Evolutionary conservation across 2,329 filamentous ascomycete genomes (phyloP).

Genomic region (Thermoascus crustaceus): DNA sequence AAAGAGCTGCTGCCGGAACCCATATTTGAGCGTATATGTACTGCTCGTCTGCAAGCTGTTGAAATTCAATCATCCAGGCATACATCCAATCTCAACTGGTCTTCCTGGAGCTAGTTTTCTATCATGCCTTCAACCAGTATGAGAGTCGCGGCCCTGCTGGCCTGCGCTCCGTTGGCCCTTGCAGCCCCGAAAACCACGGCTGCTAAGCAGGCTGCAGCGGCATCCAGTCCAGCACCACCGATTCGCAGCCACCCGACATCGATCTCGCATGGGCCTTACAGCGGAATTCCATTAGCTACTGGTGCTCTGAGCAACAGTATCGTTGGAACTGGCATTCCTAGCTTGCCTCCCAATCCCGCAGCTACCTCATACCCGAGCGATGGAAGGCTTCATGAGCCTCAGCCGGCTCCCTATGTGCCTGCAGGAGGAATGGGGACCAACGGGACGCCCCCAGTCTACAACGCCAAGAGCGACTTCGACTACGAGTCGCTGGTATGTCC

Average conservation of each 20-base stretch:
- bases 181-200: slow-evolving; percentile 11
- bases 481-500: slow-evolving; percentile 58
- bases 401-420: slow-evolving; percentile 66
- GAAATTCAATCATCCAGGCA: no score
- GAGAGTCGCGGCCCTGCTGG: slow-evolving; percentile 11
- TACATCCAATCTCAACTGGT: background rate
- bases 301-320: slow-evolving; percentile 52
- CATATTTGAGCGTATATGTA: no score
- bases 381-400: slow-evolving; percentile 56
- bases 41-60: no score
- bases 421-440: slow-evolving; percentile 69
- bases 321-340: slow-evolving; percentile 50
- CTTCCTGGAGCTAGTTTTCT: background rate
- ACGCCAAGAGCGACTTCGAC: slow-evolving; percentile 73
- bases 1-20: no score
- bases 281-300: slow-evolving; percentile 58
- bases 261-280: slow-evolving; percentile 62
- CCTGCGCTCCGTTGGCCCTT: slow-evolving; percentile 11
- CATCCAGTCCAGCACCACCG: slow-evolving; percentile 24
- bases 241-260: slow-evolving; percentile 41
- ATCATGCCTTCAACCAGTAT: slow-evolving; percentile 12
- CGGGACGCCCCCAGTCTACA: slow-evolving; percentile 66
- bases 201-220: slow-evolving; percentile 2
- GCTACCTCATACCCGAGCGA: slow-evolving; percentile 65
- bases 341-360: slow-evolving; percentile 50